These are phyloP conservation scores for Lachnellula arida DNA, from an alignment of 2,329 filamentous ascomycete genomes.

Conservation along the genomic window DNA sequence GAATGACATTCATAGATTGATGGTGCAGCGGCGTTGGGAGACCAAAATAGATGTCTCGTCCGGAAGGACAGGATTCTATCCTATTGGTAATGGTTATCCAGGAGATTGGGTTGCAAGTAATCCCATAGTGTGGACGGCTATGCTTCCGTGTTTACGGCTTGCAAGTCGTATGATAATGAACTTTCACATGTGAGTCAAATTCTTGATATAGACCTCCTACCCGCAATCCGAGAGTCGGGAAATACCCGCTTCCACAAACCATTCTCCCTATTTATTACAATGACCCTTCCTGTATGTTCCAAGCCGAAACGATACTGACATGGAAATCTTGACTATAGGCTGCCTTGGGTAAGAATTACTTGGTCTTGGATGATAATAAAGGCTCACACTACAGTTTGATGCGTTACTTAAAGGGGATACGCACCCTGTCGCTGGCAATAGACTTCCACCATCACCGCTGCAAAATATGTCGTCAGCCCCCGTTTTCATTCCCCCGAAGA, in stretches of 20 bases:
- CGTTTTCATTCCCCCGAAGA: no score
- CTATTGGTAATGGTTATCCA: not conserved
- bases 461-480: not conserved
- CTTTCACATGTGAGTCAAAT: constrained; percentile 1
- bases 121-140: constrained; percentile 17
- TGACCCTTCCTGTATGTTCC: not conserved
- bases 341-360: not conserved
- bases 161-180: constrained; percentile 23
- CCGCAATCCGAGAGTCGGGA: not conserved
- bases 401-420: not conserved
- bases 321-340: no score
- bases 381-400: not conserved
- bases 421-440: not conserved
- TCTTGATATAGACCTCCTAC: no score
- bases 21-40: not conserved
- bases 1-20: not conserved
- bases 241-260: not conserved
- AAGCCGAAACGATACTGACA: not conserved
- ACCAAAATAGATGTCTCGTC: not conserved
- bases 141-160: constrained; percentile 22
- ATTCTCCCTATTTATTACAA: constrained; percentile 11
- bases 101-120: constrained; percentile 12
- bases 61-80: not conserved
- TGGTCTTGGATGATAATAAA: not conserved
- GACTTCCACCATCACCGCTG: not conserved